Percentiles rank a stretch among this genome's conserved stretches.
Conservation (phyloP, 139 green algal genomes). For the Mesotaenium endlicherianum region DNA sequence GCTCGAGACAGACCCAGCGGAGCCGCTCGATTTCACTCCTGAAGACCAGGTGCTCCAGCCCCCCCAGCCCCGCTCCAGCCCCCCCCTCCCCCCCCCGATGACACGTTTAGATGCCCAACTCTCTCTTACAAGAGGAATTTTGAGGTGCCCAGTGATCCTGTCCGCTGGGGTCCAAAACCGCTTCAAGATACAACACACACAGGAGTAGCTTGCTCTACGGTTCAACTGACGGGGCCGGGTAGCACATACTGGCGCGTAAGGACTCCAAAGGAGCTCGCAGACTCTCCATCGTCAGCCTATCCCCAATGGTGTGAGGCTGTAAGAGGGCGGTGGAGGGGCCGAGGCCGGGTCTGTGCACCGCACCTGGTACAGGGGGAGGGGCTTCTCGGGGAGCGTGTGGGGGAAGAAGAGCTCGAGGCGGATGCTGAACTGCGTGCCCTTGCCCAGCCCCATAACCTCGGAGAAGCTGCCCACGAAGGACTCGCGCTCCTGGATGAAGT, state of each 20-base stretch:
- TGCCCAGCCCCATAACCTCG: conserved; percentile 36
- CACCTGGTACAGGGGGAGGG: conserved; percentile 39
- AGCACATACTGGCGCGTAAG: too few relatives aligned
- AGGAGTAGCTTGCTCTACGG: not conserved
- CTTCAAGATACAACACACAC: too few relatives aligned
- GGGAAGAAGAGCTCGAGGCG: conserved; percentile 16
- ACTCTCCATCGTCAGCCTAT: not conserved
- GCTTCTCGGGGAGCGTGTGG: conserved; percentile 32
- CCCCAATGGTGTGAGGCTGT: not conserved
- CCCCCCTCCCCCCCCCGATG: too few relatives aligned
- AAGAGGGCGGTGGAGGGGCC: not conserved
- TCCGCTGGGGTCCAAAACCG: too few relatives aligned
- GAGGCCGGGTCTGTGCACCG: too few relatives aligned
- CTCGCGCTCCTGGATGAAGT: conserved; percentile 36
- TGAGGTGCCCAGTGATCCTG: too few relatives aligned
- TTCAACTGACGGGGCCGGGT: not conserved
- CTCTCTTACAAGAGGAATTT: too few relatives aligned
- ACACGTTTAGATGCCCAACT: too few relatives aligned
- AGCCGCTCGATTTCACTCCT: too few relatives aligned
- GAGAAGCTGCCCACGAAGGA: conserved; percentile 29
- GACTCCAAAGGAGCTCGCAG: not conserved
- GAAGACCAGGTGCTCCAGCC: too few relatives aligned
- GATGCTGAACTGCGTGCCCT: conserved; percentile 35
- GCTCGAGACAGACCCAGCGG: too few relatives aligned
- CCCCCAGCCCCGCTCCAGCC: too few relatives aligned